Base-by-base conservation (phyloP, 176 grass and related monocot genomes). In the Elymus sibiricus region DNA sequence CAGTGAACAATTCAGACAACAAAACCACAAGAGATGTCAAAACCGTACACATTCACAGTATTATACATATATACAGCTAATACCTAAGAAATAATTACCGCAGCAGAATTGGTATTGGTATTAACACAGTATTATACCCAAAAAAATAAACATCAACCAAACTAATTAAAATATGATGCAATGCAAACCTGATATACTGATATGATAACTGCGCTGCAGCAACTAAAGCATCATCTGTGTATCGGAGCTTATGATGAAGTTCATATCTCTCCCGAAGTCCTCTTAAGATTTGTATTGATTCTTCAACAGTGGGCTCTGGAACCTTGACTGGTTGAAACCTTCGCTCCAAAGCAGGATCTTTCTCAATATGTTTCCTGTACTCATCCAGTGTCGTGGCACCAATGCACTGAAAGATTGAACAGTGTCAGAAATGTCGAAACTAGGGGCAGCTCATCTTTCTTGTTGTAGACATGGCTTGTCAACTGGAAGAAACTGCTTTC, bases 341-440 rank as follows among this genome's bases (percentile, higher is more conserved):
- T 90, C 97, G 91, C 78, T 99, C 97, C 79, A 99, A 42, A 16
- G 97, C 94, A 82, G 94, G 97, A 83, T 99, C 97, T 84, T 96
- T 99, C 90, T 99, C 97, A 13, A 99, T 94, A 87, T 99, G 97
- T 81, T 99, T 99, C 82, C 97, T 94, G 70, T 99, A 99, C 77
- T 99, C 97, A 85, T 99, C 97, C 26, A 96, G 56, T 11, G 97
- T 96, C 82, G 94, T 99, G 64, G 97, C 97, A 88, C 97, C 97
- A 65, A 99, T 99, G 79, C 97, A 99, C 97, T 99, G 64, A 75
- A 83, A 95, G 21, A 62, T n/a, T 86, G 19, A 78, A 82, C 38
- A 89, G 21, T 12, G 65, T 82, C 46, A 53, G 77, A 77, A 82
- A 70, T 85, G 46, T 43, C 14, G 24, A n/a, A 68, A 65, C 19